Base-by-base conservation (phyloP, 495 filamentous ascomycete genomes). In the Schizothecium vesticola region DNA sequence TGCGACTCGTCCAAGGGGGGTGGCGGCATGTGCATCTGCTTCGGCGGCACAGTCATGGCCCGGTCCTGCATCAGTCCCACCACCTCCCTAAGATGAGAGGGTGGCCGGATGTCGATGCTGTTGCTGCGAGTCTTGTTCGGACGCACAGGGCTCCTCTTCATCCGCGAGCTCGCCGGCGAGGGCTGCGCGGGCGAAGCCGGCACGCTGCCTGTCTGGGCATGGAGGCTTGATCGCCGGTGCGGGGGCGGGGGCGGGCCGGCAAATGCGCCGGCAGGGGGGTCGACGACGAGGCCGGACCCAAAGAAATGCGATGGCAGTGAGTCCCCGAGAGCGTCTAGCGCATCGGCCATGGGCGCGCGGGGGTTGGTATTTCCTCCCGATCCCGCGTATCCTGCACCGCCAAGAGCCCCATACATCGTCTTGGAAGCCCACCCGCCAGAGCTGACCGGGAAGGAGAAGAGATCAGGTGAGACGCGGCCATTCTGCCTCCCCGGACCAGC, bases 371-470 rank as follows among this genome's bases (percentile, higher is more conserved):
- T 68, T 2, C 72, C 62, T 59, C 70, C 29, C 57, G 78, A 57
- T 59, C 79, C 74, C 24, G 73, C 63, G 66, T 79, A 82, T 4
- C 78, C 79, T 26, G 61, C 68, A 3, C 79, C 80, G 11, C 71
- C 75, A 10, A 80, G 70, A 9, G 75, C 67, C 9, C 80, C 82
- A 61, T 80, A 83, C 69, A 83, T 83, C 28, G 73, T 77, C 26
- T 78, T 72, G 13, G 80, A 75, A 24, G 77, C 77, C 82, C 81
- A 84, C 12, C 78, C 79, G 57, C 63, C 63, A 2, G 73, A 67
- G 59, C 73, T 72, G 0, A 64, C 62, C 7, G 82, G 81, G 64
- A 84, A 83, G 0, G 80, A 79, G 60, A 84, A 84, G 16, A 84
- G 73, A 69, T 83, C 82, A 0, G 81, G 80, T 10, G 81, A 83